Conservation (phyloP, 2,329 filamentous ascomycete genomes). For the Polychaeton citri region DNA sequence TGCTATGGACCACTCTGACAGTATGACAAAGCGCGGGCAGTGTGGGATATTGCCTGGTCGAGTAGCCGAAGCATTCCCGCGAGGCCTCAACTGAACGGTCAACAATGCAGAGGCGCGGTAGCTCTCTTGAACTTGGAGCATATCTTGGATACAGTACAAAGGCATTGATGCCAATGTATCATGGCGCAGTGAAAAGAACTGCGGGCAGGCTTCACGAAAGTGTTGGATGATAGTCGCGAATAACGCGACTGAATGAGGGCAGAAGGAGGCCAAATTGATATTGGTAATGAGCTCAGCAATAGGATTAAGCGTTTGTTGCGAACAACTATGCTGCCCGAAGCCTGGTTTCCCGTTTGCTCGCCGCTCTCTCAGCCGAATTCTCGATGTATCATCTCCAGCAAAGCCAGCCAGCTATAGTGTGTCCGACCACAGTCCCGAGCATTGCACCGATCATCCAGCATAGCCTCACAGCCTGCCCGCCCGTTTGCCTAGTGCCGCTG, state of each 20-base stretch:
- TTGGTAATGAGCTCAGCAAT: neutral
- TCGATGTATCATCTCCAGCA: neutral
- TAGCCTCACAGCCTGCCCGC: no score
- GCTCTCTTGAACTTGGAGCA: neutral
- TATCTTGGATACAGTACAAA: neutral
- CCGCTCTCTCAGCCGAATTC: neutral
- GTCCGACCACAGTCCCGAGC: neutral
- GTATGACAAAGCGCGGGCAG: no score
- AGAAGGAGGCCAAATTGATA: neutral
- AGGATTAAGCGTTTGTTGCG: neutral
- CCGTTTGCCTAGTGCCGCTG: neutral
- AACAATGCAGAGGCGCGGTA: no score
- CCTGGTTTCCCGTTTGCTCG: constrained; percentile 1
- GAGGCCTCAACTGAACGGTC: no score
- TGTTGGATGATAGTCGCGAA: neutral
- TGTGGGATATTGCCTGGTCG: no score
- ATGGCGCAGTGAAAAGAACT: neutral
- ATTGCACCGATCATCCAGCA: neutral
- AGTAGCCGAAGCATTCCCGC: no score
- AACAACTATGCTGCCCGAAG: constrained; percentile 1
- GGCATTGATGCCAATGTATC: neutral
- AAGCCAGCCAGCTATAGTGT: neutral
- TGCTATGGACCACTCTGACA: no score
- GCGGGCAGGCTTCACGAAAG: neutral
- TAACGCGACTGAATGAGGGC: neutral